A percentile compares a stretch with the other conserved stretches of the same genome.
These are phyloP conservation scores for Xylariomycetidae sp. DNA, from an alignment of 2,329 filamentous ascomycete genomes.

Conservation along the genomic window DNA sequence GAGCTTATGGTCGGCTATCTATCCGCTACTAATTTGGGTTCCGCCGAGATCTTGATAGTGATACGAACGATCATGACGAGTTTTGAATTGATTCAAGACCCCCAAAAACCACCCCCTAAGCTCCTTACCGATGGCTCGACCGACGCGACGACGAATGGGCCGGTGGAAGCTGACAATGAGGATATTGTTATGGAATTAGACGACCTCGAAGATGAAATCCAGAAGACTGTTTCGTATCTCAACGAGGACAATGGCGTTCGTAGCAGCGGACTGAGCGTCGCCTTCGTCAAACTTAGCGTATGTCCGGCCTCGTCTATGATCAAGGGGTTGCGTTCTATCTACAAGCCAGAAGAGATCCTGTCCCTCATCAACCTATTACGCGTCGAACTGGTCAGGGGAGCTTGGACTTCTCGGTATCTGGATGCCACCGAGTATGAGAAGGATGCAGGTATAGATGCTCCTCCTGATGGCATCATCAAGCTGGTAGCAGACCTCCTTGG, in stretches of 20 bases:
- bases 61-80: slow-evolving; percentile 65
- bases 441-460: slow-evolving; percentile 40
- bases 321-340: slow-evolving; percentile 56
- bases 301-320: slow-evolving; percentile 59
- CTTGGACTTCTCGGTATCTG: slow-evolving; percentile 70
- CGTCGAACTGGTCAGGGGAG: slow-evolving; percentile 67
- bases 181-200: slow-evolving; percentile 52
- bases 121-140: slow-evolving; percentile 24
- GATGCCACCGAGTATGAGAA: slow-evolving; percentile 49
- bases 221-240: slow-evolving; percentile 63
- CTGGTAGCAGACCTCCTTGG: slow-evolving; percentile 68
- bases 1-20: slow-evolving; percentile 63
- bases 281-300: slow-evolving; percentile 64
- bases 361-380: slow-evolving; percentile 69
- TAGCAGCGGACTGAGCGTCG: slow-evolving; percentile 59
- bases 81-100: slow-evolving; percentile 54
- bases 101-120: slow-evolving; percentile 28
- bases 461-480: slow-evolving; percentile 64
- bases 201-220: slow-evolving; percentile 59
- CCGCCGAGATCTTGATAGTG: slow-evolving; percentile 62
- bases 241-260: slow-evolving; percentile 60
- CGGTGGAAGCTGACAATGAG: slow-evolving; percentile 26
- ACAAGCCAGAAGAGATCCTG: slow-evolving; percentile 64
- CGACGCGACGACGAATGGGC: slow-evolving; percentile 16
- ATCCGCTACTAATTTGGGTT: slow-evolving; percentile 59